Evolutionary conservation across 1,284 basidiomycete genomes (phyloP).

Genomic region (Athelia psychrophila): DNA sequence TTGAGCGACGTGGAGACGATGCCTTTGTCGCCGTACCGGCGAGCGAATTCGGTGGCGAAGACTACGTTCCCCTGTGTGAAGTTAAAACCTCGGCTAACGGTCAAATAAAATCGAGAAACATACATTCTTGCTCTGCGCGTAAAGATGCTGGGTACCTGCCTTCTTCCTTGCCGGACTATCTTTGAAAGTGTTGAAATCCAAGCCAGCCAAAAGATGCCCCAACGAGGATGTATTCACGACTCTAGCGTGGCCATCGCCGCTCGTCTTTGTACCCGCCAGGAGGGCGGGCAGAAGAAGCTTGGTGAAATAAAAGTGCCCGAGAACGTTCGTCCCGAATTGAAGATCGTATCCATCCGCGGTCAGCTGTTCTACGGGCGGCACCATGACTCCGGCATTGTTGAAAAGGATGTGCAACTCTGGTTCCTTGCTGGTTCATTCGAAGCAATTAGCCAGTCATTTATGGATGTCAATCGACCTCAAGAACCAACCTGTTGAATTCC

Average conservation of each 20-base stretch:
- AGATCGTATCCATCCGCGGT: slow-evolving; percentile 56
- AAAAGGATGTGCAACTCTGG: slow-evolving; percentile 45
- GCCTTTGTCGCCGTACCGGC: slow-evolving; percentile 31
- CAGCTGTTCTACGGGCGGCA: slow-evolving; percentile 35
- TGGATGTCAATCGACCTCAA: not conserved
- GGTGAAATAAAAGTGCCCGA: slow-evolving; percentile 35
- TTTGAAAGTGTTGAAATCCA: slow-evolving; percentile 33
- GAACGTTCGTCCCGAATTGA: slow-evolving; percentile 50
- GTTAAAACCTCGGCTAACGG: not conserved
- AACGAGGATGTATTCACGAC: slow-evolving; percentile 44
- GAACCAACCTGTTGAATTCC: slow-evolving; percentile 16
- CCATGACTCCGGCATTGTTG: slow-evolving; percentile 55
- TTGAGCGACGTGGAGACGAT: slow-evolving; percentile 32
- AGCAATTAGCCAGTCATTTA: not conserved
- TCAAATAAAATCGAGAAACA: slow-evolving; percentile 7
- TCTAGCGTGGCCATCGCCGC: slow-evolving; percentile 22
- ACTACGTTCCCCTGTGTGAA: slow-evolving; percentile 26
- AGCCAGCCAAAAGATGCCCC: slow-evolving; percentile 18
- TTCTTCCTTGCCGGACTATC: slow-evolving; percentile 31
- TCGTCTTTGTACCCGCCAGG: slow-evolving; percentile 21
- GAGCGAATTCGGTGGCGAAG: slow-evolving; percentile 28
- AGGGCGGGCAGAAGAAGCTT: slow-evolving; percentile 38
- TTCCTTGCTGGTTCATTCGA: slow-evolving; percentile 36
- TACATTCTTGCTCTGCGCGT: slow-evolving; percentile 47
- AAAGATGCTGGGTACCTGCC: slow-evolving; percentile 23